Evolutionary conservation across 345 rosid genomes (phyloP).

Genomic region (Gossypioides kirkii): DNA sequence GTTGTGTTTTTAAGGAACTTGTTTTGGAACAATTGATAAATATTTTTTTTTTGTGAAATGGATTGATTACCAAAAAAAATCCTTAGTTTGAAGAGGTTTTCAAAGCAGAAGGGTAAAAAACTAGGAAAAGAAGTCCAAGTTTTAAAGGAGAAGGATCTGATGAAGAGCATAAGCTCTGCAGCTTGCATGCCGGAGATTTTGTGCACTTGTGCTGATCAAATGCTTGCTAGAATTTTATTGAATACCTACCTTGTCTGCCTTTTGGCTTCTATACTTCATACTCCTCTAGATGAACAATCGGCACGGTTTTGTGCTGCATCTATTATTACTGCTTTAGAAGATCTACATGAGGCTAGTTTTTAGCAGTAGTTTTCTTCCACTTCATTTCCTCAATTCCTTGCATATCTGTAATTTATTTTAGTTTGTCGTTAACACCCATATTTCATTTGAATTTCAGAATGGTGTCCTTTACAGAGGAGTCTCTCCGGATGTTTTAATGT

Average conservation of each 20-base stretch:
- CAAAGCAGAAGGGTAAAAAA: conserved; percentile 64
- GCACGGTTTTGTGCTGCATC: no score
- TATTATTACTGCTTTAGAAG: no score
- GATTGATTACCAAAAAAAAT: conserved; percentile 54
- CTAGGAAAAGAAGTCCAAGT: conserved; percentile 86
- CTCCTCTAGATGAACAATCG: no score
- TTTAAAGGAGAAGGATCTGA: conserved; percentile 68
- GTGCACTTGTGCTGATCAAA: conserved; percentile 60
- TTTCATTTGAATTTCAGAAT: conserved; percentile 48
- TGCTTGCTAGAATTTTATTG: conserved; percentile 61
- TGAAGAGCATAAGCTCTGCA: conserved; percentile 53
- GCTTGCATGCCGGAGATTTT: conserved; percentile 67
- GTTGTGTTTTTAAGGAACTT: no score
- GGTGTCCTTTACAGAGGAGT: conserved; percentile 80
- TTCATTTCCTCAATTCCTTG: no score
- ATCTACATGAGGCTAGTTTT: no score
- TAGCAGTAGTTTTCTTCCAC: no score
- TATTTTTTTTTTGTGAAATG: no score
- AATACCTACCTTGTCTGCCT: conserved; percentile 73
- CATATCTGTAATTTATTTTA: no score
- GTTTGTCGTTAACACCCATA: not conserved
- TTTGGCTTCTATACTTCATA: conserved; percentile 70
- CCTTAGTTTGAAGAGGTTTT: conserved; percentile 79
- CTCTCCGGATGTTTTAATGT: conserved; percentile 75
- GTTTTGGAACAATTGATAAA: no score